Evolutionary conservation across 306 rosid species (phyloP), one percentile per base, ranked within the genome.

Genomic region (Phaseolus lunatus): DNA sequence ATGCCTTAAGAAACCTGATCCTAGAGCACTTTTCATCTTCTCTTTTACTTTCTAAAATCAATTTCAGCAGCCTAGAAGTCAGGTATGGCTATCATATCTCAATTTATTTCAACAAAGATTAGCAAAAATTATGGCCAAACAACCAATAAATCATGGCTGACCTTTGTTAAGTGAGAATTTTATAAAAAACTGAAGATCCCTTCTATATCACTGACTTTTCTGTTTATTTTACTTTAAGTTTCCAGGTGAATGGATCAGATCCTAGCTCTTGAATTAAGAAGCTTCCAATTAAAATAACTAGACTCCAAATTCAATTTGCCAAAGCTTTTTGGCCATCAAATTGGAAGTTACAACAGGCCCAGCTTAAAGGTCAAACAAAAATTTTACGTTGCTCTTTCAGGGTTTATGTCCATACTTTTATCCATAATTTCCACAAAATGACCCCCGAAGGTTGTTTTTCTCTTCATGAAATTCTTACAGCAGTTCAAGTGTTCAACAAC

Each of bases 191-290:
- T 26, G 5, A 45, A 45, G 16, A 66, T 67, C 7, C 31, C 47
- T 76, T 33, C 62, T 39, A 57, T 77, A 49, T 41, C 39, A 54
- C 59, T 3, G 14, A 43, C 39, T 56, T 78, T 45, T 56, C 50
- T 43, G 57, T 26, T 78, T 56, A 47, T n/a, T 68, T 26, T 39
- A 23, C 1, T 68, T 47, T 27, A 23, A 47, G 3, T 56, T 68
- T 58, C 27, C 73, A 71, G 44, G 65, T 16, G 53, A 67, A 58
- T 43, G 5, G 48, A 12, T 11, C 48, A 12, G 48, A 43, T 43
- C 48, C 14, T 10, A 43, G 48, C 48, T 43, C 48, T 7, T 12
- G 48, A 43, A 43, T 43, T 41, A 10, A 43, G 48, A 43, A 43
- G 12, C 14, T 11, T 43, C 5, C 5, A 12, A 11, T 41, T 10